Conservation (phyloP, 2,329 filamentous ascomycete species). For the Drechmeria coniospora region DNA sequence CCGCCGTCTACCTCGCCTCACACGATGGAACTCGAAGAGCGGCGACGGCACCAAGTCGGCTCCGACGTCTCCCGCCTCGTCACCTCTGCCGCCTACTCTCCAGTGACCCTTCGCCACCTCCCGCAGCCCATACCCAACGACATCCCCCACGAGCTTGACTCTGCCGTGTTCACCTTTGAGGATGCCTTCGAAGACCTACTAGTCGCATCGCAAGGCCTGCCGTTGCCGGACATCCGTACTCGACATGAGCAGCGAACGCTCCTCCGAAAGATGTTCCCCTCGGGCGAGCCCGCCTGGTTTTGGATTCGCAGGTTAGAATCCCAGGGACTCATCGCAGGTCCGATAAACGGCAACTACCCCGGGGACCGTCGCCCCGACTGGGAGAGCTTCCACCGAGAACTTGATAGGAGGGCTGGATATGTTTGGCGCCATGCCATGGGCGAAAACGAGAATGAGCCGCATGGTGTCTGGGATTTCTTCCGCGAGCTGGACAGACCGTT, state of each 20-base stretch:
- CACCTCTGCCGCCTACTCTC: constrained; percentile 14
- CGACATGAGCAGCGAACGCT: constrained; percentile 20
- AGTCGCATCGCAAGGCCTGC: constrained; percentile 25
- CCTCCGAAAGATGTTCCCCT: constrained; percentile 22
- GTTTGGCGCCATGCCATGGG: constrained; percentile 11
- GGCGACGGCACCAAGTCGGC: not conserved
- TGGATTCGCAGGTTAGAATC: constrained; percentile 25
- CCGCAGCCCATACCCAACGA: constrained; percentile 32
- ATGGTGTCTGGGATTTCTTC: constrained; percentile 4
- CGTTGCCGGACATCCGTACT: constrained; percentile 23
- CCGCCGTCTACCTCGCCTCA: not conserved
- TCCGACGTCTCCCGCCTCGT: constrained; percentile 10
- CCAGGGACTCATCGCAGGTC: constrained; percentile 21
- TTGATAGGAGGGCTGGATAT: constrained; percentile 13
- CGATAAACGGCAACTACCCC: constrained; percentile 6
- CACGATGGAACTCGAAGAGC: constrained; percentile 2
- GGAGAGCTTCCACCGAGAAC: constrained; percentile 15
- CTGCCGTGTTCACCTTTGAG: constrained; percentile 31
- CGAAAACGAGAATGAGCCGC: constrained; percentile 5
- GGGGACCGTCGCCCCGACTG: constrained; percentile 9
- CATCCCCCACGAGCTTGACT: constrained; percentile 20
- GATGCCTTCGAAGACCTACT: constrained; percentile 45
- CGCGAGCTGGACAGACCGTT: constrained; percentile 5
- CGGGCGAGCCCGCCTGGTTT: constrained; percentile 23
- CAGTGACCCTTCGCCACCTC: constrained; percentile 23